phyloP scores from a whole-genome alignment of 106 monocot species.

The Allium cepa region DNA sequence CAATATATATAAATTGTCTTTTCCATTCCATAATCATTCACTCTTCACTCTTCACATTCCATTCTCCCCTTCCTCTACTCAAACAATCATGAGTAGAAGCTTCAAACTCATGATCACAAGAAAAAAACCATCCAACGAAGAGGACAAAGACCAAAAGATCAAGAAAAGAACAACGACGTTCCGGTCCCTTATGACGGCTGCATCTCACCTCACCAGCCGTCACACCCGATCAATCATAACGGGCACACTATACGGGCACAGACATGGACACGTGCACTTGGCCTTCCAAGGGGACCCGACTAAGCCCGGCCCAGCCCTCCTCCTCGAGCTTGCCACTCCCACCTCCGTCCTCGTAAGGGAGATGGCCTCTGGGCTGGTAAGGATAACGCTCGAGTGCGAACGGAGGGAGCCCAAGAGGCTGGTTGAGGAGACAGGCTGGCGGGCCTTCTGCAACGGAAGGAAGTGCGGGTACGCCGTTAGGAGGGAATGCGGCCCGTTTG shows the following conservation, averaged over 20 bases:
- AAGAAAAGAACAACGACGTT: constrained; percentile 6
- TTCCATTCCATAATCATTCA: not conserved
- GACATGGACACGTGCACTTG: constrained; percentile 52
- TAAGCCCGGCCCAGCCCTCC: constrained; percentile 24
- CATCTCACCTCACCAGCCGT: not conserved
- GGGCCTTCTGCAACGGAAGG: constrained; percentile 24
- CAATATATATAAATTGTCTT: not conserved
- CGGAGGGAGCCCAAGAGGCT: constrained; percentile 8
- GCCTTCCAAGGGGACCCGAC: constrained; percentile 45
- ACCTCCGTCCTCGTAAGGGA: constrained; percentile 48
- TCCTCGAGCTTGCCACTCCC: constrained; percentile 61
- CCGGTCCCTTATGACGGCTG: constrained; percentile 7
- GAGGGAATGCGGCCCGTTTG: constrained; percentile 9
- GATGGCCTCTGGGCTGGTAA: constrained; percentile 77
- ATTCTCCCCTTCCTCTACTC: not conserved
- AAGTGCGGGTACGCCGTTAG: constrained; percentile 14
- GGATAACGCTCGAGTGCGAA: constrained; percentile 56
- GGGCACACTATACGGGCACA: constrained; percentile 60
- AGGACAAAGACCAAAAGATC: constrained; percentile 14
- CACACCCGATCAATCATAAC: constrained; percentile 16
- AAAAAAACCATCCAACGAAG: constrained; percentile 9
- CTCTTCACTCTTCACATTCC: not conserved
- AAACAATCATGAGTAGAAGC: not conserved
- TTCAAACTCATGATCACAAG: not conserved
- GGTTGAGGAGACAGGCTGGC: constrained; percentile 17